Base-by-base conservation (phyloP, 2,329 filamentous ascomycete species). In the Phaeosphaeria sp. region DNA sequence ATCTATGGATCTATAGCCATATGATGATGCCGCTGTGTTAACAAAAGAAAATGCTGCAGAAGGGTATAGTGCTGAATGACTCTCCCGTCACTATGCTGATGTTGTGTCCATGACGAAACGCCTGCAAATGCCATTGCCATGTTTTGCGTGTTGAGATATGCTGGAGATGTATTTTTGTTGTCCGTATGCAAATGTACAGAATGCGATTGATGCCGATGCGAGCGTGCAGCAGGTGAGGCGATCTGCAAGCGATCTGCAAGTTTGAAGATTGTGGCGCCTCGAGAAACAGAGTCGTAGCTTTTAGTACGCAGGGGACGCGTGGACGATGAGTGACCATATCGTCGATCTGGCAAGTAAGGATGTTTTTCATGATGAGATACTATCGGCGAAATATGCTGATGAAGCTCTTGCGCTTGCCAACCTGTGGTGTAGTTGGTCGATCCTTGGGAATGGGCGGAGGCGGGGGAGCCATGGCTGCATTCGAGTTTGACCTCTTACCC, bases 341-440 rank as follows among this genome's bases (percentile, higher is more conserved):
- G 30, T 36, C 5, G 15, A 13, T 13, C 11, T 13, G 30, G 15
- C 15, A 36, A 36, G 11, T 30, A 30, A 5, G 11, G 30, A 36
- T 36, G 15, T 36, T 30, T 30, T 7, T 21, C 24, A n/a, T 47
- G 42, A 50, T 47, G 50, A 53, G 33, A 21, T n/a, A 22, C 64
- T 40, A 68, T 58, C 74, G 70, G 52, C 75, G 76, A 63, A 82
- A 82, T 30, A 81, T 78, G 21, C 73, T 71, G 55, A 81, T 63
- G 56, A 83, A 78, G 58, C 80, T 82, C 71, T 82, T 82, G 56
- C 80, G 74, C 71, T 82, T 82, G 51, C 75, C 73, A 45, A 81
- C 69, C 55, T 73, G 77, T n/a, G 74, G 67, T n/a, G 65, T 65
- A 13, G 67, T 56, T 22, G 60, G 60, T 20, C 47, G 62, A 57